Conservation (phyloP, 257 asterid species). For the Avicennia marina region DNA sequence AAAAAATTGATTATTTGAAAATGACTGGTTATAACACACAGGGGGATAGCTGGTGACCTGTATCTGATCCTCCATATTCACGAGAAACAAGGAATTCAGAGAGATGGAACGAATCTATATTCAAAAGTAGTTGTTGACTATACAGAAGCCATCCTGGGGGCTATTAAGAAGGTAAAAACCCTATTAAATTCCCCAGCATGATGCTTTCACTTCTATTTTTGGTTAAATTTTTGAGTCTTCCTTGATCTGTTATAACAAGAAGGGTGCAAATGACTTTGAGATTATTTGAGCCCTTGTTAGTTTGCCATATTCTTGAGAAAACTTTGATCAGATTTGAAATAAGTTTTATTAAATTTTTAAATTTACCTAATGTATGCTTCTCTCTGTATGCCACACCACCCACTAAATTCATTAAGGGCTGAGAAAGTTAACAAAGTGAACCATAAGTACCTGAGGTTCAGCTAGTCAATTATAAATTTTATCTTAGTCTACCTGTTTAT, state of each 20-base stretch:
- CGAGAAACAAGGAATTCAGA: slow-evolving; percentile 63
- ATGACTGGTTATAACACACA: slow-evolving; percentile 30
- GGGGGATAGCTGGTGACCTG: slow-evolving; percentile 82
- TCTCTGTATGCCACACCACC: not conserved
- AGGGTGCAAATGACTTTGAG: too few species aligned
- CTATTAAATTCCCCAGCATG: slow-evolving; percentile 4
- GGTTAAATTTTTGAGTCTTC: too few species aligned
- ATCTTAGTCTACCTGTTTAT: not conserved
- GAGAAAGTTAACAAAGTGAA: not conserved
- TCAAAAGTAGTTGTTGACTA: slow-evolving; percentile 71
- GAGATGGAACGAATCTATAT: slow-evolving; percentile 83
- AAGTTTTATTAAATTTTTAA: slow-evolving; percentile 1
- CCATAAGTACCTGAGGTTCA: not conserved
- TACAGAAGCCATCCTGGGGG: slow-evolving; percentile 91
- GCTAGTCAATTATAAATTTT: slow-evolving; percentile 1
- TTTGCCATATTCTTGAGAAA: slow-evolving; percentile 8
- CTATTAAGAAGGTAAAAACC: slow-evolving; percentile 60
- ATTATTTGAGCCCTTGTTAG: slow-evolving; percentile 10
- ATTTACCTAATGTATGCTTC: not conserved
- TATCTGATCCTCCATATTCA: slow-evolving; percentile 65
- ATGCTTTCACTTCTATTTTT: not conserved
- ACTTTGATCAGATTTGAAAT: too few species aligned
- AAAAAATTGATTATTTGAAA: slow-evolving; percentile 1
- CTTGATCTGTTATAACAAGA: too few species aligned
- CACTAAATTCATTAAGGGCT: not conserved